Evolutionary conservation across 129 eudicot species (phyloP), one percentile per base, ranked within the genome.

Genomic region (Tanacetum coccineum): DNA sequence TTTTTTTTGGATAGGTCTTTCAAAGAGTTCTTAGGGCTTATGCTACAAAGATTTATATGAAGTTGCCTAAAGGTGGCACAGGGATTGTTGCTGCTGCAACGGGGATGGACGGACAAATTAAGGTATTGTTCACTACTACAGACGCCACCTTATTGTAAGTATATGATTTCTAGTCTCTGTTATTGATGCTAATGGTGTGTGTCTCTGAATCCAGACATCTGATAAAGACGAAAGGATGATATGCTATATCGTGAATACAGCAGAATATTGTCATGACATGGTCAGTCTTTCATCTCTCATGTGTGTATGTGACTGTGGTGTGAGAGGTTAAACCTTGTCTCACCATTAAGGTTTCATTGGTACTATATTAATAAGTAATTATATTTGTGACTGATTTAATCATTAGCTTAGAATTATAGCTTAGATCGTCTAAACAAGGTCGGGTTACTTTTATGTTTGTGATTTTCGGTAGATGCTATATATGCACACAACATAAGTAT

Each of bases 1-100:
- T 53, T 73, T 60, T 67, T 48, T 45, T 19, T 56, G 65, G 65
- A 67, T 70, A 91, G 98, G 98, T 83, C 2, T 92, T 92, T 64
- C 91, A 92, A 88, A 81, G 84, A 77, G 78, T 86, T 72, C 95
- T 92, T 46, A 92, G 81, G 79, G 95, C 96, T 53, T 92, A 92
- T 84, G 98, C 96, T 4, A 84, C 95, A 70, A 92, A 88, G 84
- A 89, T 92, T 52, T 92, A 78, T 72, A 78, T 70, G 40, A 86
- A 80, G 80, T 78, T 92, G 71, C 98, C 98, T 26, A 92, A 92
- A 78, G 97, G 96, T 71, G 97, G 97, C 54, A 76, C 90, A 51
- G 97, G 97, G 66, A 77, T 91, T 81, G 97, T 91, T 75, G 97
- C 97, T 57, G 93, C 97, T 66, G 97, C 97, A 63, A 91, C 97